Percentiles rank a stretch among this genome's conserved stretches.
phyloP scores from a whole-genome alignment of 176 grass and related monocot species.

The Oryza meyeriana region DNA sequence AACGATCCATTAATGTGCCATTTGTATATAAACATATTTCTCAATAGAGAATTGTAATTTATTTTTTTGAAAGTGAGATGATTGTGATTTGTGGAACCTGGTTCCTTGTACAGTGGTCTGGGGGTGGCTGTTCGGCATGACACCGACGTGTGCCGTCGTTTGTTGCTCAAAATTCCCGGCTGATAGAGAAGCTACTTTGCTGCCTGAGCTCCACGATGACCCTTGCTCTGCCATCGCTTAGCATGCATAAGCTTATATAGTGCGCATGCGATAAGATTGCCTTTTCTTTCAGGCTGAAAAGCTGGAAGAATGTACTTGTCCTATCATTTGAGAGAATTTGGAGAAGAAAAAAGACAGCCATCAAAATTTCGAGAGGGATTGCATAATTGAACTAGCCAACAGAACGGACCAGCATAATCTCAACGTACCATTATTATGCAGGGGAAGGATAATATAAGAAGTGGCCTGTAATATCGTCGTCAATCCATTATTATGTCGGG shows the following conservation, averaged over 20 bases:
- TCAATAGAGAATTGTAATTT: background rate
- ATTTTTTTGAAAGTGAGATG: background rate
- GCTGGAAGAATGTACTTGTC: background rate
- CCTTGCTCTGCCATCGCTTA: background rate
- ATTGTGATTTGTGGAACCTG: background rate
- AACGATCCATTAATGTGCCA: slow-evolving; percentile 9
- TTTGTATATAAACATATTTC: slow-evolving; percentile 38
- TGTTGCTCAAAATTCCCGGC: background rate
- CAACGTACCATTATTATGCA: background rate
- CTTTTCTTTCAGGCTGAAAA: background rate
- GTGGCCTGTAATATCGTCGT: background rate
- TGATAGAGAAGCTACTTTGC: background rate
- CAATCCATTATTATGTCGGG: background rate
- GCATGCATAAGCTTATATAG: background rate
- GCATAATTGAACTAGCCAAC: background rate
- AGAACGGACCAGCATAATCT: background rate
- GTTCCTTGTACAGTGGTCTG: background rate
- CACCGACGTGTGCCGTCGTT: background rate
- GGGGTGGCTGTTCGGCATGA: background rate
- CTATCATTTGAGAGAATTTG: background rate
- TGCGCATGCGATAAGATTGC: background rate
- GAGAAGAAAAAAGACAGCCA: background rate
- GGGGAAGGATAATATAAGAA: background rate
- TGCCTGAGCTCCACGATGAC: background rate
- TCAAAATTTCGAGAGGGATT: background rate